Conservation (phyloP, 371 early-diverging fungal species). For the Dinochytrium kinnereticum region DNA sequence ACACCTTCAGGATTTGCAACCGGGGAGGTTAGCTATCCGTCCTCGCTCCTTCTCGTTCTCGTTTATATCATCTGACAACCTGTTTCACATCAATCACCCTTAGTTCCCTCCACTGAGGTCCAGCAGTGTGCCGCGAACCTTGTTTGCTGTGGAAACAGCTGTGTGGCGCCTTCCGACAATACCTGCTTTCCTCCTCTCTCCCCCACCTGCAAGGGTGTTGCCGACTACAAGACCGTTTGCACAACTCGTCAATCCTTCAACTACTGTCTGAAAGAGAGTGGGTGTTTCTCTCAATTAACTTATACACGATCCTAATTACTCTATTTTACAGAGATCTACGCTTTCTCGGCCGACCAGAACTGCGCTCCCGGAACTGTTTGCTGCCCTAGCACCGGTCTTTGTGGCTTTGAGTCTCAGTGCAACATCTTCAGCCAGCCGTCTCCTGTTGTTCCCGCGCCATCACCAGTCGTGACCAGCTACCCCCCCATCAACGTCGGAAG, state of each 20-base stretch:
- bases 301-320: not conserved
- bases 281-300: not conserved
- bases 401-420: not conserved
- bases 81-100: not conserved
- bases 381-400: slow-evolving; percentile 16
- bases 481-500: not conserved
- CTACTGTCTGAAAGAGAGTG: slow-evolving; percentile 13
- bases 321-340: slow-evolving; percentile 3
- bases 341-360: not conserved
- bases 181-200: not conserved
- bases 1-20: slow-evolving; percentile 17
- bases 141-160: slow-evolving; percentile 23
- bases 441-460: not conserved
- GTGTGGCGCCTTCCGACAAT: not conserved
- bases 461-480: not conserved
- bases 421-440: slow-evolving; percentile 3
- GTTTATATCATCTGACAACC: not conserved
- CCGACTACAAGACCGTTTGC: slow-evolving; percentile 21
- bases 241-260: not conserved
- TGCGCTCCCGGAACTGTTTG: slow-evolving; percentile 32
- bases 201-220: slow-evolving; percentile 14
- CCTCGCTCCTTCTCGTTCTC: not conserved
- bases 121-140: slow-evolving; percentile 6
- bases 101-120: slow-evolving; percentile 5
- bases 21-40: slow-evolving; percentile 1